Base-by-base conservation (phyloP, 2,329 filamentous ascomycete genomes). In the Epichloe baconii region DNA sequence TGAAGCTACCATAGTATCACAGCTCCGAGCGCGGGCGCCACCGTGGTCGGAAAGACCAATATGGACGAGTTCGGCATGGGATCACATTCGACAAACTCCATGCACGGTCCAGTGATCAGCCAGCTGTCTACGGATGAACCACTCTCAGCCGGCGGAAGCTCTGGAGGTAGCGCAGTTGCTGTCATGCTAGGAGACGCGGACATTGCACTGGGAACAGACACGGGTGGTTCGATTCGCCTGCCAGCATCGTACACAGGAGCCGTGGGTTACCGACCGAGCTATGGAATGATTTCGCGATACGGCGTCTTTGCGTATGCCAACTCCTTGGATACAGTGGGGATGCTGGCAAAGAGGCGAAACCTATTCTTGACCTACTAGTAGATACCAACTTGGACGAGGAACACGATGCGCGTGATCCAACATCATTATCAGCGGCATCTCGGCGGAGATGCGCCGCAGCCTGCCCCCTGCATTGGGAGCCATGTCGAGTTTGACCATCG, bases 21-120 rank as follows among this genome's bases (percentile, higher is more conserved):
- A 83, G 59, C 74, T 96, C 36, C 76, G 78, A 51, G 64, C 71
- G 31, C 74, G 77, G 85, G 84, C 42, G 82, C 80, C 5, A 65
- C 76, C 5, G 65, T 91, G 2, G 74, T 82, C 1, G 85, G 85
- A 6, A 95, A 95, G 67, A 90, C 88, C 2, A 95, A 95, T 64
- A 82, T 97, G 74, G 93, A 97, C 68, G 93, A 95, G 64, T 95
- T 95, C 64, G 89, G 90, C 31, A 95, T 95, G 90, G 89, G 89
- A 2, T 94, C 88, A 8, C 84, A 95, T 59, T 90, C 88, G 2
- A 70, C 71, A 48, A 82, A 83, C 60, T 89, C 88, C 1, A 68
- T 74, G 50, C 80, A 83, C 59, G 86, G 86, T 1, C 64, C 79
- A 1, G 85, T 91, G 4, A 71, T 65, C 49, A 82, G 77, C 54